A percentile compares a stretch with the other conserved stretches of the same genome.
phyloP scores from a whole-genome alignment of 495 filamentous ascomycete species.

The Thozetella sp. region DNA sequence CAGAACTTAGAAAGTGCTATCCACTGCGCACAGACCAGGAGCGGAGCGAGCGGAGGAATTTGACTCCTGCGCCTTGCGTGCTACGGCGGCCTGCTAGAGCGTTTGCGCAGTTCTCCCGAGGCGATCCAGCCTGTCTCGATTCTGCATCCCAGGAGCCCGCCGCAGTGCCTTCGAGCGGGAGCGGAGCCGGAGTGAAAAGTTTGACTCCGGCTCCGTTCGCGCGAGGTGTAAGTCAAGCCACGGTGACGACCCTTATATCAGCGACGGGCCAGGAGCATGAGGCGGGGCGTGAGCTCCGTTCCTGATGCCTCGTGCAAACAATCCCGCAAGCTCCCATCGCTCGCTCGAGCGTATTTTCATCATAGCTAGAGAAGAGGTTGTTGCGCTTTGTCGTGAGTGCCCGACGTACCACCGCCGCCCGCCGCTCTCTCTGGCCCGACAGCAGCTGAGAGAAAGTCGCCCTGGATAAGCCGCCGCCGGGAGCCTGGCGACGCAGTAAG shows the following conservation, averaged over 20 bases:
- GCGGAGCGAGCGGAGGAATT: conserved; percentile 1
- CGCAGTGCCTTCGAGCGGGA: background rate
- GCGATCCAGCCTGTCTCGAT: background rate
- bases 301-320: background rate
- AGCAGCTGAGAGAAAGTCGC: no score
- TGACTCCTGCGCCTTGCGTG: background rate
- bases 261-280: background rate
- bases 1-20: no score
- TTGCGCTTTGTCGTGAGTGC: no score
- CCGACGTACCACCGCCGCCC: no score
- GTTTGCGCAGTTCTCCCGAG: background rate
- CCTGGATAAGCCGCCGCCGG: no score
- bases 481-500: no score
- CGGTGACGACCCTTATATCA: background rate
- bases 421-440: no score
- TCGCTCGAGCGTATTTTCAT: background rate
- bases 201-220: conserved; percentile 2
- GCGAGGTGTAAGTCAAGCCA: conserved; percentile 1
- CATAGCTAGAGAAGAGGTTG: no score
- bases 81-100: background rate
- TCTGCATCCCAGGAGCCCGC: background rate
- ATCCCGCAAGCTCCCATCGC: background rate
- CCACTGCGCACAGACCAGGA: background rate
- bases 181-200: background rate
- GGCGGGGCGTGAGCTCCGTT: background rate